Evolutionary conservation across 2,329 filamentous ascomycete genomes (phyloP).

Genomic region (Stachybotrys chartarum): DNA sequence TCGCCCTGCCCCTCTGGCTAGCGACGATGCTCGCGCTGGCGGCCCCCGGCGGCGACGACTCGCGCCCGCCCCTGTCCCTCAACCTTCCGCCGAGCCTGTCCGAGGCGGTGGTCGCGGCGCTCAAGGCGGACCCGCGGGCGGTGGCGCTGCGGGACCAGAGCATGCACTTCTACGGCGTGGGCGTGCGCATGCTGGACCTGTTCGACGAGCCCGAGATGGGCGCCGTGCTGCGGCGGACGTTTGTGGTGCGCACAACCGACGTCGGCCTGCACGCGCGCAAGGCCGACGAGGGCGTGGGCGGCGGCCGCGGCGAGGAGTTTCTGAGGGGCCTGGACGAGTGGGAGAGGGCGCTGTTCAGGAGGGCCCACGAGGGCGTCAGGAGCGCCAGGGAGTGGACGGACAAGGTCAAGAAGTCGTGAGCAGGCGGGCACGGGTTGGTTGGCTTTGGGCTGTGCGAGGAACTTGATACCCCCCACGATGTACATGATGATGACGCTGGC

Average conservation of each 20-base stretch:
- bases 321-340: conserved; percentile 83
- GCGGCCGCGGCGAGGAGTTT: conserved; percentile 67
- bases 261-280: conserved; percentile 88
- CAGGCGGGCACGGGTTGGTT: background rate
- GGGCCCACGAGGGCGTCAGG: conserved; percentile 67
- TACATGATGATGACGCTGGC: background rate
- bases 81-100: conserved; percentile 75
- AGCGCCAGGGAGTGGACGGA: conserved; percentile 64
- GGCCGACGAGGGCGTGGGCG: conserved; percentile 54
- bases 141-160: conserved; percentile 79
- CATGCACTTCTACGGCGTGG: conserved; percentile 81
- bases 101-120: conserved; percentile 74
- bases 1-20: conserved; percentile 88
- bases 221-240: conserved; percentile 68
- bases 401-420: conserved; percentile 34
- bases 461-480: background rate
- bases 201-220: conserved; percentile 79
- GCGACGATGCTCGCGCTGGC: conserved; percentile 85
- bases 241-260: conserved; percentile 71
- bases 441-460: too few species aligned
- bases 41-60: conserved; percentile 34
- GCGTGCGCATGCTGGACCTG: conserved; percentile 77
- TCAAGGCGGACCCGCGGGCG: conserved; percentile 82
- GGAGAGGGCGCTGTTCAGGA: conserved; percentile 70
- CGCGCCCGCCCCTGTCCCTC: conserved; percentile 63